Percentiles rank a stretch among this genome's conserved stretches.
Evolutionary conservation across 352 stramenopile species (phyloP).

Genomic region (Phytophthora citricola): DNA sequence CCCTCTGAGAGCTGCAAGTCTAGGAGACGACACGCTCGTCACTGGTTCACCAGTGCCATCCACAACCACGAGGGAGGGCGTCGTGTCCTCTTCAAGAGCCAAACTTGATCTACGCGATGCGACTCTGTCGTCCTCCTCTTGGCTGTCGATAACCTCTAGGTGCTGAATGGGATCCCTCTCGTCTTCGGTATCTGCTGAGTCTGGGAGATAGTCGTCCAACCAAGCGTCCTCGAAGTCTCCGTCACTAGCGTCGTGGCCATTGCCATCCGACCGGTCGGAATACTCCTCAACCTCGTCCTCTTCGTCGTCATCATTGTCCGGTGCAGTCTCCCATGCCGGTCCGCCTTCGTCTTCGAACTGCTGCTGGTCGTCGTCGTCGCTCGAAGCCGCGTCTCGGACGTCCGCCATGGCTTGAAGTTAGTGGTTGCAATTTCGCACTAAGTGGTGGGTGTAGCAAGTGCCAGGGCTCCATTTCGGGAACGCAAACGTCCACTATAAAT

Average conservation of each 20-base stretch:
- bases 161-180: conserved; percentile 11
- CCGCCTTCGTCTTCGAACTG: conserved; percentile 21
- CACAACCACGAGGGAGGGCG: conserved; percentile 28
- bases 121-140: conserved; percentile 16
- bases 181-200: conserved; percentile 10
- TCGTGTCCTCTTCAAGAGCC: conserved; percentile 23
- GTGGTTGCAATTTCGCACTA: conserved; percentile 25
- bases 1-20: conserved; percentile 25
- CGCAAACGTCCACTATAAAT: conserved; percentile 1
- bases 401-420: conserved; percentile 28
- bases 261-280: conserved; percentile 10
- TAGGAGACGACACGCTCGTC: conserved; percentile 20
- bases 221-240: conserved; percentile 50
- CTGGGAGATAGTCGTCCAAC: conserved; percentile 46
- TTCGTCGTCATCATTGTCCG: conserved; percentile 38
- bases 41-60: conserved; percentile 17
- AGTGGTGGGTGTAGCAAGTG: not conserved
- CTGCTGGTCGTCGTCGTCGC: conserved; percentile 34
- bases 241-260: conserved; percentile 26
- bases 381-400: conserved; percentile 8
- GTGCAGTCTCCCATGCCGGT: conserved; percentile 33
- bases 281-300: conserved; percentile 21
- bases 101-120: conserved; percentile 22
- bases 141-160: conserved; percentile 8
- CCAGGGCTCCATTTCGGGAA: conserved; percentile 30